These are phyloP conservation scores for Oxyria digyna DNA, from an alignment of 148 eudicot species.

Conservation along the genomic window DNA sequence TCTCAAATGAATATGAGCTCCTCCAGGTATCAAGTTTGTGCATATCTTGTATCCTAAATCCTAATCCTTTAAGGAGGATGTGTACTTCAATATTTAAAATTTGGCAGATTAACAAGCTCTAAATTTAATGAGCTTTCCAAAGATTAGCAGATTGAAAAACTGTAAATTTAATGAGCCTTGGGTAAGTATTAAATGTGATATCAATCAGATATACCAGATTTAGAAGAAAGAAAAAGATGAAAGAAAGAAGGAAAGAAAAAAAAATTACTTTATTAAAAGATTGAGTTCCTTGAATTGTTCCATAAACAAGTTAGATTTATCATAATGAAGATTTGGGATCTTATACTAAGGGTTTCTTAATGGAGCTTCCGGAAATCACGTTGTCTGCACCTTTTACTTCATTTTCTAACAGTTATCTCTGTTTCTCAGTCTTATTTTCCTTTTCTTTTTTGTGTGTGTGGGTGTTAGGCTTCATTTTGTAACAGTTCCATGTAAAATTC, in stretches of 20 bases:
- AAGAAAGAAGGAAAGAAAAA: too few species aligned
- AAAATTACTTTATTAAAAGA: too few species aligned
- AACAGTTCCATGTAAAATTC: constrained; percentile 7
- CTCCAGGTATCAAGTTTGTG: constrained; percentile 47
- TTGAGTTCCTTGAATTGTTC: too few species aligned
- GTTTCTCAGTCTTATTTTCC: neutral
- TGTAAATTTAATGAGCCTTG: neutral
- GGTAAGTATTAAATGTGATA: neutral
- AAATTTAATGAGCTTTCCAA: neutral
- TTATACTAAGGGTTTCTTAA: neutral
- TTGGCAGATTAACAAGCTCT: neutral
- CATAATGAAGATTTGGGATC: neutral
- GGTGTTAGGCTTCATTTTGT: neutral
- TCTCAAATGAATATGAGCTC: constrained; percentile 51
- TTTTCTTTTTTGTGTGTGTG: neutral
- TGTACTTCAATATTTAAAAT: neutral
- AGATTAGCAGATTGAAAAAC: neutral
- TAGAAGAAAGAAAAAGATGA: neutral
- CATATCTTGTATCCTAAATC: neutral
- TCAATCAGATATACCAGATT: neutral
- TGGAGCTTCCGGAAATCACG: too few species aligned
- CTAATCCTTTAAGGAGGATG: neutral
- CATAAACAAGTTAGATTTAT: neutral
- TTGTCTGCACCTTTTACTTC: neutral
- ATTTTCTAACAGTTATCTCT: neutral